A percentile compares a stretch with the other conserved stretches of the same genome.
Evolutionary conservation across 2,329 filamentous ascomycete species (phyloP).

Genomic region (Hypoxylon sp.): DNA sequence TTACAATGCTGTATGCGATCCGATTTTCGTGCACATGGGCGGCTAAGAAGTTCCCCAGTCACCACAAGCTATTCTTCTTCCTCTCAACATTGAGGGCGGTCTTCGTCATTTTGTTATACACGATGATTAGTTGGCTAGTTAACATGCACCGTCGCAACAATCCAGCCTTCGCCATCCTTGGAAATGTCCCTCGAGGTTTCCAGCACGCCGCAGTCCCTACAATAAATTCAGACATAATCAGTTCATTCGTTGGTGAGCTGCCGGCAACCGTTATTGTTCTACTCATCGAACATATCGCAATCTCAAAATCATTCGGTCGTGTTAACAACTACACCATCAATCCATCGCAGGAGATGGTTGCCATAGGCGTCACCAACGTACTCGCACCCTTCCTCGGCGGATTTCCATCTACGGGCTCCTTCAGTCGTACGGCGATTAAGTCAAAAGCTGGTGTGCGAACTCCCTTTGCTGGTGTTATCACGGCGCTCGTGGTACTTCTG

Average conservation of each 20-base stretch:
- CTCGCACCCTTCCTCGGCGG: constrained; percentile 91
- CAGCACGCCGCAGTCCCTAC: constrained; percentile 79
- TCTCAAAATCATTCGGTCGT: constrained; percentile 95
- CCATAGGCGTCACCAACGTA: constrained; percentile 90
- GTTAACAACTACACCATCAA: constrained; percentile 97
- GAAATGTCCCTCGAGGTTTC: constrained; percentile 86
- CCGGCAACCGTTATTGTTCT: constrained; percentile 93
- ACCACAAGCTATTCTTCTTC: constrained; percentile 86
- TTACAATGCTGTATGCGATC: constrained; percentile 81
- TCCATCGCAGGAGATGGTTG: constrained; percentile 94
- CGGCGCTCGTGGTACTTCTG: constrained; percentile 84
- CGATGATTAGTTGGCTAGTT: constrained; percentile 86
- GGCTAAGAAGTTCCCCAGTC: constrained; percentile 76
- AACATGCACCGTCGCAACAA: constrained; percentile 75
- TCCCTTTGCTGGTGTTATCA: constrained; percentile 90
- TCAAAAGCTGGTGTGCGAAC: constrained; percentile 96
- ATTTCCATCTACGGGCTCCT: constrained; percentile 94
- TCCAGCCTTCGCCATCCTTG: constrained; percentile 79
- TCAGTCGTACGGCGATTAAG: constrained; percentile 96
- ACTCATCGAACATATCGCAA: constrained; percentile 95
- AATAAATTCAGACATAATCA: constrained; percentile 74
- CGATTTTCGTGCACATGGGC: constrained; percentile 72
- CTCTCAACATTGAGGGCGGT: constrained; percentile 88
- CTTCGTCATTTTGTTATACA: constrained; percentile 93
- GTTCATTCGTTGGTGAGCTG: constrained; percentile 75